These are phyloP conservation scores for Casaregolazyma suthepensis DNA, from an alignment of 1,139 yeast genomes.

Conservation along the genomic window DNA sequence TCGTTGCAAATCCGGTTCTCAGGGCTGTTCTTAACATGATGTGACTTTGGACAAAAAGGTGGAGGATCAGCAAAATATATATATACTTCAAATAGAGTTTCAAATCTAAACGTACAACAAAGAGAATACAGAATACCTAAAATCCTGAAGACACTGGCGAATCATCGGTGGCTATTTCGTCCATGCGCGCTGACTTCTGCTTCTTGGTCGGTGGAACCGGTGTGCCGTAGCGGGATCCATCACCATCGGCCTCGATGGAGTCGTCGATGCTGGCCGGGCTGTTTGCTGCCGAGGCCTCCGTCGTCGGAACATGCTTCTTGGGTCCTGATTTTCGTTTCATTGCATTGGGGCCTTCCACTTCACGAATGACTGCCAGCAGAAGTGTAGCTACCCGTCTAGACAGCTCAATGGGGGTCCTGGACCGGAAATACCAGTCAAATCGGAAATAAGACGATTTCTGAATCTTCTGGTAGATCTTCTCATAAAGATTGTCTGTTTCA, in stretches of 20 bases:
- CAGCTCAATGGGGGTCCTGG: constrained; percentile 82
- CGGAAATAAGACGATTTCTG: constrained; percentile 65
- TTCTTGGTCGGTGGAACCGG: constrained; percentile 15
- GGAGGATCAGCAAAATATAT: neutral
- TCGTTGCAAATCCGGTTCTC: neutral
- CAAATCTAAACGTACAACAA: neutral
- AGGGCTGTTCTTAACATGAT: neutral
- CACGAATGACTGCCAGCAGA: constrained; percentile 35
- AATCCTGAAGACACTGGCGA: neutral
- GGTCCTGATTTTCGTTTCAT: constrained; percentile 27
- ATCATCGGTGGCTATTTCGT: constrained; percentile 2
- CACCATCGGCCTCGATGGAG: constrained; percentile 15
- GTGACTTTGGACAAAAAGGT: neutral
- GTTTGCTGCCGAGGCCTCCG: constrained; percentile 15
- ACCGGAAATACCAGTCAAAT: constrained; percentile 86
- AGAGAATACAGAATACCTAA: neutral
- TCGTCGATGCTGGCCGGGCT: constrained; percentile 20
- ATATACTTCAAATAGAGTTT: neutral
- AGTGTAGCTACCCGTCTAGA: constrained; percentile 80
- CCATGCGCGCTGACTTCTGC: constrained; percentile 12
- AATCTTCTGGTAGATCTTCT: constrained; percentile 73
- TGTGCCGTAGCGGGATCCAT: constrained; percentile 12
- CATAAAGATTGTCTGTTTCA: constrained; percentile 68
- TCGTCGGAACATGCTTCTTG: constrained; percentile 13
- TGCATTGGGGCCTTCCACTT: constrained; percentile 30